phyloP scores from a whole-genome alignment of 257 asterid species.

The Salvia rosmarinus region DNA sequence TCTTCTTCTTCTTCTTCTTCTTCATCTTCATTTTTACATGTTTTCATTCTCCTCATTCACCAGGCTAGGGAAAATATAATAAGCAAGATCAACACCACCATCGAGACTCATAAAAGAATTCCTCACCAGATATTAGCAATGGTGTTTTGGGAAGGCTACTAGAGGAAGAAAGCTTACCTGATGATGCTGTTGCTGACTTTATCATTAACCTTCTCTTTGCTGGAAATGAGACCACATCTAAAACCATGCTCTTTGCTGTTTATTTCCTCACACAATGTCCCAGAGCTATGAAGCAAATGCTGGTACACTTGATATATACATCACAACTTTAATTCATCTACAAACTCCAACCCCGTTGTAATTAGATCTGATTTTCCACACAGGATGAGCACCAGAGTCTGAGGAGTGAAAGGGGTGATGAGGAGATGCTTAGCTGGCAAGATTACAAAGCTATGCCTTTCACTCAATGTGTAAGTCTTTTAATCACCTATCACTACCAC shows the following conservation, averaged over 20 bases:
- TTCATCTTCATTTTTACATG: too few species aligned
- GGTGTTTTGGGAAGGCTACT: constrained; percentile 73
- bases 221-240: constrained; percentile 93
- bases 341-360: neutral
- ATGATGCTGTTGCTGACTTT: constrained; percentile 78
- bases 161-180: constrained; percentile 85
- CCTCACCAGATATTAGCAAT: constrained; percentile 46
- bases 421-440: constrained; percentile 72
- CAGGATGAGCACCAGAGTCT: constrained; percentile 80
- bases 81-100: constrained; percentile 63
- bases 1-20: too few species aligned
- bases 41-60: neutral
- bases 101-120: constrained; percentile 52
- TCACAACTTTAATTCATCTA: neutral
- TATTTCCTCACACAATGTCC: constrained; percentile 83
- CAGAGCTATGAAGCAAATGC: constrained; percentile 70
- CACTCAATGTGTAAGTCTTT: constrained; percentile 76
- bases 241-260: constrained; percentile 88
- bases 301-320: constrained; percentile 50
- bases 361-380: too few species aligned
- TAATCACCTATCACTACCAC: neutral
- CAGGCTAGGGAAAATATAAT: constrained; percentile 83
- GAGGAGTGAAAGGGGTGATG: constrained; percentile 42
- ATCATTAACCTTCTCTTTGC: constrained; percentile 89
- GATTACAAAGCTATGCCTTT: constrained; percentile 85